Conservation (phyloP, 306 rosid genomes). For the Biancaea sappan region DNA sequence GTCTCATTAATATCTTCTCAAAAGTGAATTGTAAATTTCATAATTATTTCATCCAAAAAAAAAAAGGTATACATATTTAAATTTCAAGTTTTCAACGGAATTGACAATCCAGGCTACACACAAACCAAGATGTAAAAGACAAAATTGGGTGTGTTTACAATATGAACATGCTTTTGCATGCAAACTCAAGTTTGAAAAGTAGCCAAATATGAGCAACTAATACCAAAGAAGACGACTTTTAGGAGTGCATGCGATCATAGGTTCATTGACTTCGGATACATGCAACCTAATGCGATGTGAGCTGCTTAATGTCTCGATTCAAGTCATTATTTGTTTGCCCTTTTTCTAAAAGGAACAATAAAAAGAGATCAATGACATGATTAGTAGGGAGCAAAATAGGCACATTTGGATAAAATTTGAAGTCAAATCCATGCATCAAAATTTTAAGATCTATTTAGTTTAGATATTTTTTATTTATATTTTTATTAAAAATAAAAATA, state of each 20-base stretch:
- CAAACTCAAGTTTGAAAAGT: neutral
- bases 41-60: too few species aligned
- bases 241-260: neutral
- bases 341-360: neutral
- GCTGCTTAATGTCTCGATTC: neutral
- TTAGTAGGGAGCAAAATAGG: too few species aligned
- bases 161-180: neutral
- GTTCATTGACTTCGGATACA: neutral
- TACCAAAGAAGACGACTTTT: neutral
- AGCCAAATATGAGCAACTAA: neutral
- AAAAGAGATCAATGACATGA: too few species aligned
- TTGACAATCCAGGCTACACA: neutral
- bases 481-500: too few species aligned
- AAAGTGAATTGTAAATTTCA: too few species aligned
- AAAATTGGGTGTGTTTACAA: neutral
- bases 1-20: too few species aligned
- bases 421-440: too few species aligned
- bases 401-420: too few species aligned
- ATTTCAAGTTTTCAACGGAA: neutral
- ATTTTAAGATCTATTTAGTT: too few species aligned
- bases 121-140: neutral
- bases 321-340: too few species aligned
- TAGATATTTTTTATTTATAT: too few species aligned
- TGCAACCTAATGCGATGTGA: neutral
- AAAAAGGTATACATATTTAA: too few species aligned